Evolutionary conservation across 2,329 filamentous ascomycete genomes (phyloP).

Genomic region (Aspergillus thermomutatus): DNA sequence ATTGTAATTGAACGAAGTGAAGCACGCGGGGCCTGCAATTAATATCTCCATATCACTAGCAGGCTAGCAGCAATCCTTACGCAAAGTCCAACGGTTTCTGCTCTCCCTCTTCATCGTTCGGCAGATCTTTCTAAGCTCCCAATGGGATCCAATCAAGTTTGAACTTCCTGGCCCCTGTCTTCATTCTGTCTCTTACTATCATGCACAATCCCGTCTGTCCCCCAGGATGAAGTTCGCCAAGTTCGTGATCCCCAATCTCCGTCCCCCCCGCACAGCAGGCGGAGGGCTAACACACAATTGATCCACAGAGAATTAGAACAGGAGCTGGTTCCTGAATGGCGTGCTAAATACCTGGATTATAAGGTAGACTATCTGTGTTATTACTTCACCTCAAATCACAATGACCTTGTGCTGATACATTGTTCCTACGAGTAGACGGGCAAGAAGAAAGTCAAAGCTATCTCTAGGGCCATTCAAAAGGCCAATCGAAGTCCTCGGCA

Average conservation of each 20-base stretch:
- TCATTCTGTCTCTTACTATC: conserved; percentile 4
- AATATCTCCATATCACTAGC: background rate
- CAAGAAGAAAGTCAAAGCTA: conserved; percentile 89
- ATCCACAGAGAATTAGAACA: conserved; percentile 69
- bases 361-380: conserved; percentile 54
- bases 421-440: conserved; percentile 50
- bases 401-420: conserved; percentile 2
- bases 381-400: background rate
- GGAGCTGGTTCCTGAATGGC: conserved; percentile 91
- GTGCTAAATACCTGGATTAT: conserved; percentile 90
- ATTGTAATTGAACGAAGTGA: background rate
- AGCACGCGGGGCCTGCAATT: background rate
- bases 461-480: conserved; percentile 66
- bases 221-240: conserved; percentile 60
- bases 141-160: background rate
- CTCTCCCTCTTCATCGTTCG: background rate
- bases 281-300: conserved; percentile 12
- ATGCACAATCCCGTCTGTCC: conserved; percentile 14
- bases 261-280: conserved; percentile 6
- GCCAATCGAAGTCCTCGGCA: conserved; percentile 48
- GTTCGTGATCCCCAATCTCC: conserved; percentile 35
- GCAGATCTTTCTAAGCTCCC: background rate
- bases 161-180: background rate
- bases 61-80: background rate
- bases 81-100: background rate